Percentiles rank a stretch among this genome's conserved stretches.
Evolutionary conservation across 1,284 basidiomycete species (phyloP).

Genomic region (Ceratobasidium sp.): DNA sequence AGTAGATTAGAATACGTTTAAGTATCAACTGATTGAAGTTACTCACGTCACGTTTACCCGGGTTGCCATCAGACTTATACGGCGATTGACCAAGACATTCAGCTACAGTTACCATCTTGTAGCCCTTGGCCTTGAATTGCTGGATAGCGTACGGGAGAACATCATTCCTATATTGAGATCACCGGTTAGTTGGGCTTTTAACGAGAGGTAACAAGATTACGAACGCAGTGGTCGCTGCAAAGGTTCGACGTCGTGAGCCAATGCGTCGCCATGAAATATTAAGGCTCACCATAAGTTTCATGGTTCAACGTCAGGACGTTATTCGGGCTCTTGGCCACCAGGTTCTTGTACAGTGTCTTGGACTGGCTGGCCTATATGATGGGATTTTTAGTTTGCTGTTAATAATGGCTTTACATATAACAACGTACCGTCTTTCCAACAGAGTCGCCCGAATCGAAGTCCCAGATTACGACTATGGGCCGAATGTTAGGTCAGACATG

Average conservation of each 20-base stretch:
- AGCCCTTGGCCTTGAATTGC: constrained; percentile 43
- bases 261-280: no score
- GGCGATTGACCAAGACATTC: constrained; percentile 47
- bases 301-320: constrained; percentile 48
- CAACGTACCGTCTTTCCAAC: constrained; percentile 29
- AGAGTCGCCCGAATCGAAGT: constrained; percentile 49
- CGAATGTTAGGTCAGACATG: not conserved
- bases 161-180: constrained; percentile 11
- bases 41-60: constrained; percentile 41
- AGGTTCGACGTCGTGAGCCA: not conserved
- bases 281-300: constrained; percentile 39
- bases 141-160: constrained; percentile 45
- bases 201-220: not conserved
- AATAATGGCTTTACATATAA: not conserved
- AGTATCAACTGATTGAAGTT: not conserved
- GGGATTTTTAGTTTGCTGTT: not conserved
- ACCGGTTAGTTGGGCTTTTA: not conserved
- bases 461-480: constrained; percentile 47
- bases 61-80: constrained; percentile 32
- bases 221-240: constrained; percentile 28
- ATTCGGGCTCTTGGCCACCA: constrained; percentile 29
- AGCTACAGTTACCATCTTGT: constrained; percentile 49
- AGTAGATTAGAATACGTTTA: not conserved
- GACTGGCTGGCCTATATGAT: not conserved
- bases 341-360: constrained; percentile 12